Evolutionary conservation across 345 rosid species (phyloP).

Genomic region (Citrus unshiu): DNA sequence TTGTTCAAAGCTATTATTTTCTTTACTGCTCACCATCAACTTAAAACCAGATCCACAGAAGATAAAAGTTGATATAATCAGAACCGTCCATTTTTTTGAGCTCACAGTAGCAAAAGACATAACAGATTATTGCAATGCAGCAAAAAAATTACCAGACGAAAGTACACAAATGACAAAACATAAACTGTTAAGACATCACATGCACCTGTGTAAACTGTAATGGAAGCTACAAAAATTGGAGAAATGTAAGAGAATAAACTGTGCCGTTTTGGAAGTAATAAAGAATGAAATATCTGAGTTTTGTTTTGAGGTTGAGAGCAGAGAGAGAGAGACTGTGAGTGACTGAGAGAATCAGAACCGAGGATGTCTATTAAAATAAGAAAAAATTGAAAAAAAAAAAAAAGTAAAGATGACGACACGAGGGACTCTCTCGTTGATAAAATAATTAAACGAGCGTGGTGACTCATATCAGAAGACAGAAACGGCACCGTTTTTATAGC

Average conservation of each 20-base stretch:
- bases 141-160: constrained; percentile 7
- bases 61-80: not conserved
- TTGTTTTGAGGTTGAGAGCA: not conserved
- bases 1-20: not conserved
- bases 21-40: not conserved
- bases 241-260: constrained; percentile 9
- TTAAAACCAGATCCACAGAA: constrained; percentile 32
- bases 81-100: not conserved
- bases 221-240: not conserved
- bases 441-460: not conserved
- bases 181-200: not conserved
- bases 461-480: not conserved
- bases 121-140: constrained; percentile 34
- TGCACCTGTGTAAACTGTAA: not conserved
- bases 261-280: not conserved
- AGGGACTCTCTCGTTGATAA: not conserved
- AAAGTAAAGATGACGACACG: not conserved
- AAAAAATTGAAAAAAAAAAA: not conserved
- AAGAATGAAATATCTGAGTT: not conserved
- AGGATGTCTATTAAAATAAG: not conserved
- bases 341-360: constrained; percentile 1
- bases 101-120: constrained; percentile 7
- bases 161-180: not conserved
- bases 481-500: constrained; percentile 17
- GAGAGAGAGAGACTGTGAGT: not conserved